Conservation (phyloP, 257 asterid genomes). For the Marsdenia floribunda region DNA sequence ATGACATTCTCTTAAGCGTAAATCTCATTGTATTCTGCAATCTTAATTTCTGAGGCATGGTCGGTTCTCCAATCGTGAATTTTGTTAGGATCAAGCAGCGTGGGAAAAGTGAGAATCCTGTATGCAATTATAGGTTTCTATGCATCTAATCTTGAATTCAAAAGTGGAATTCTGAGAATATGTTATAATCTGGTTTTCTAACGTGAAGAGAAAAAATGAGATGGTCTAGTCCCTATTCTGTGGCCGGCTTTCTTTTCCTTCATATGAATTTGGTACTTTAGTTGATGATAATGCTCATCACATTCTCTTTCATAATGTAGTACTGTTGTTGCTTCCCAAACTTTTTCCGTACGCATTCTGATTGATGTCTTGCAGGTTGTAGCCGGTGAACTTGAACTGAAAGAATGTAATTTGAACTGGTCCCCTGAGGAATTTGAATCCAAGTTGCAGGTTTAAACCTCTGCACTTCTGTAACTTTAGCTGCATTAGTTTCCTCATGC, state of each 20-base stretch:
- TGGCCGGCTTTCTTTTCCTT: not conserved
- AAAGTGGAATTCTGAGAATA: not conserved
- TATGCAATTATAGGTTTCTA: not conserved
- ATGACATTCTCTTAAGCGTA: not conserved
- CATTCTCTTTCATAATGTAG: constrained; percentile 5
- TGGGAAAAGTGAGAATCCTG: not conserved
- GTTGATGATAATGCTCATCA: not conserved
- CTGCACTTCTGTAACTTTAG: not conserved
- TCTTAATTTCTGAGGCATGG: not conserved
- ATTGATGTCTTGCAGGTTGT: constrained; percentile 55
- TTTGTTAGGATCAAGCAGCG: not conserved
- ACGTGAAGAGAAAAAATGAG: not conserved
- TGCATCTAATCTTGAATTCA: not conserved
- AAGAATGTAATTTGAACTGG: constrained; percentile 88
- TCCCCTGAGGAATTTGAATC: constrained; percentile 96
- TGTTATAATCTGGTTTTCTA: not conserved
- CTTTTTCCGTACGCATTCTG: not conserved
- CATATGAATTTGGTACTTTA: not conserved
- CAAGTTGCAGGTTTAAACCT: constrained; percentile 60
- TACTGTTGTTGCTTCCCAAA: constrained; percentile 13
- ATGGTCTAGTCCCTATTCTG: not conserved
- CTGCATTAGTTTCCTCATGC: not conserved
- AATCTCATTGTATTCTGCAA: not conserved
- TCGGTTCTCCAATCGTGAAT: not conserved
- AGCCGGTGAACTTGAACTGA: constrained; percentile 95